phyloP scores from a whole-genome alignment of 2,329 filamentous ascomycete species.

The Bipolaris oryzae region DNA sequence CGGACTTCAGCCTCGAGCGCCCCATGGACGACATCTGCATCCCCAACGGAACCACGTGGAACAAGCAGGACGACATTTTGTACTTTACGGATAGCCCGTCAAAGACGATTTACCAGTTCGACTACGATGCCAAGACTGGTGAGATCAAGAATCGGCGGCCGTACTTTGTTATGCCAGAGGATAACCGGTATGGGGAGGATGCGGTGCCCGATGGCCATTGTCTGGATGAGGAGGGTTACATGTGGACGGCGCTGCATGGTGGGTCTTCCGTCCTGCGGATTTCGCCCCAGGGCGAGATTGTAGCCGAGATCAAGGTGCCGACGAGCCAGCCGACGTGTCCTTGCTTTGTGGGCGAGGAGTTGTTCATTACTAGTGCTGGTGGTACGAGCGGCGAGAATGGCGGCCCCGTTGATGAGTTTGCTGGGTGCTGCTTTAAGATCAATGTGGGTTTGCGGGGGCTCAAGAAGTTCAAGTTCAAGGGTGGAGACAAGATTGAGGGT shows the following conservation, averaged over 20 bases:
- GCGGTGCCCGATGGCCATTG: slow-evolving; percentile 80
- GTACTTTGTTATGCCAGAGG: slow-evolving; percentile 72
- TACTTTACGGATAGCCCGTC: slow-evolving; percentile 83
- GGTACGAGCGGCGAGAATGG: slow-evolving; percentile 58
- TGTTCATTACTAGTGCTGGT: slow-evolving; percentile 79
- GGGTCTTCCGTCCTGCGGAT: slow-evolving; percentile 77
- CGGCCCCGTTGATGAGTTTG: slow-evolving; percentile 66
- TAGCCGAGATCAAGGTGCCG: slow-evolving; percentile 77
- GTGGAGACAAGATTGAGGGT: slow-evolving; percentile 34
- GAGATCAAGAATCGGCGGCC: slow-evolving; percentile 70
- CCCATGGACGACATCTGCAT: slow-evolving; percentile 72
- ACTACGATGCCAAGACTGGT: slow-evolving; percentile 71
- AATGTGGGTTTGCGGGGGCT: slow-evolving; percentile 74
- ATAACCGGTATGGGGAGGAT: slow-evolving; percentile 52
- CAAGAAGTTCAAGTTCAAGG: slow-evolving; percentile 47
- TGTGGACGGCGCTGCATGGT: slow-evolving; percentile 89
- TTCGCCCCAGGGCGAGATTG: slow-evolving; percentile 68
- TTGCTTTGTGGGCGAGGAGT: slow-evolving; percentile 73
- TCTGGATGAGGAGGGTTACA: slow-evolving; percentile 80
- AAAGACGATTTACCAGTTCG: slow-evolving; percentile 72
- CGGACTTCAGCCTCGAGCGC: slow-evolving; percentile 63
- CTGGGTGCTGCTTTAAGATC: slow-evolving; percentile 75
- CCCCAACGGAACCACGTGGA: slow-evolving; percentile 86
- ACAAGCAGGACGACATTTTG: slow-evolving; percentile 71
- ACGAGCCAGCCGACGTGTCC: slow-evolving; percentile 82